Base-by-base conservation (phyloP, 2,329 filamentous ascomycete genomes). In the Fusarium oxysporum region DNA sequence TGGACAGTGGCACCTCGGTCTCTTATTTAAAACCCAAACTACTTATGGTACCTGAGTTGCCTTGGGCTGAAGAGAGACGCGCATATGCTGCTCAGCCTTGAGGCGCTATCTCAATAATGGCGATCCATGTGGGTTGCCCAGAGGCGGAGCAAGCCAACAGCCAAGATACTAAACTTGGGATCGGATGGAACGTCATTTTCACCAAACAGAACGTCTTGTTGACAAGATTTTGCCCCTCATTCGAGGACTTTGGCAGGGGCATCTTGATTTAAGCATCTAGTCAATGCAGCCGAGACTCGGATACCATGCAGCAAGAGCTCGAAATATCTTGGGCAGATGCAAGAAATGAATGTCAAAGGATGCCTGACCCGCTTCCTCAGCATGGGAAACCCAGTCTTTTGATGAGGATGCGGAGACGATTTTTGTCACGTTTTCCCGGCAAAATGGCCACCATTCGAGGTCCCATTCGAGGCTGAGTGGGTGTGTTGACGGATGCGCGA, bases 71-170 rank as follows among this genome's bases (percentile, higher is more conserved):
- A 53, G 47, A 58, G 63, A 62, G 44, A 65, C 65, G 57, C 65
- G 58, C 65, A 65, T 61, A 43, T 62, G 57, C 53, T 72, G 61
- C 71, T 73, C 67, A 73, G 71, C 71, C 71, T 71, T 73, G 70
- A 59, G 70, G 53, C 70, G 60, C 65, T 68, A 59, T 56, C 47
- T 67, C 61, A 48, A 53, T 56, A 55, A 71, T 68, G 70, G 65
- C 56, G 65, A 64, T 68, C 71, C 55, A 71, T 68, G 71, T 74
- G 71, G 71, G 63, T 53, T 71, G 53, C 35, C 48, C 41, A 53
- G 58, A 58, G 67, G 73, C 66, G 68, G 72, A 74, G 72, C 56
- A 73, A 37, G 44, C 55, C 53, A 55, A 61, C 43, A 58, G 44
- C 53, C 63, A 62, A 51, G 44, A 47, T 54, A 35, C 40, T 35